These are phyloP conservation scores for Bipolaris bicolor DNA, from an alignment of 2,329 filamentous ascomycete genomes.

Conservation along the genomic window DNA sequence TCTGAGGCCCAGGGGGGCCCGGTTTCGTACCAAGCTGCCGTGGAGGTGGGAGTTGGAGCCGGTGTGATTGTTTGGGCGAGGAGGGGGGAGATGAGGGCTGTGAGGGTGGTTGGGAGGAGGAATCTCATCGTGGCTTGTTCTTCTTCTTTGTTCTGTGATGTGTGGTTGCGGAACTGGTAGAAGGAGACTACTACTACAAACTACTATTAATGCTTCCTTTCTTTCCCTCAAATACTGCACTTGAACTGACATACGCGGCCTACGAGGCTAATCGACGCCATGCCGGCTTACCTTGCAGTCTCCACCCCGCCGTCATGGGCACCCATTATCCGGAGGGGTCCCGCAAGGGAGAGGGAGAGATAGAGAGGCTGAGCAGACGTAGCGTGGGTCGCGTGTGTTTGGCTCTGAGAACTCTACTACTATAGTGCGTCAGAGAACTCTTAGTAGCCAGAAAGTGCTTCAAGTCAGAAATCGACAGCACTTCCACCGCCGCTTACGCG, in stretches of 20 bases:
- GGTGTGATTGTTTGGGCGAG: slow-evolving; percentile 19
- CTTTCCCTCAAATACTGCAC: slow-evolving; percentile 15
- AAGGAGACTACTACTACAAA: background rate
- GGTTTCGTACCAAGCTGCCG: slow-evolving; percentile 3
- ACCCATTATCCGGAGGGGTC: slow-evolving; percentile 21
- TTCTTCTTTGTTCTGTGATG: background rate
- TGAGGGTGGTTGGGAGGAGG: slow-evolving; percentile 1
- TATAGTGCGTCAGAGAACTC: no score
- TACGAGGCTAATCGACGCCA: slow-evolving; percentile 7
- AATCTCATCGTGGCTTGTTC: slow-evolving; percentile 1
- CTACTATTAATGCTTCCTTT: background rate
- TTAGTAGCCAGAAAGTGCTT: no score
- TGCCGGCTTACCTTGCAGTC: background rate
- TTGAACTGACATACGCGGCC: slow-evolving; percentile 17
- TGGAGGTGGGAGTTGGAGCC: slow-evolving; percentile 11
- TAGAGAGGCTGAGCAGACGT: background rate
- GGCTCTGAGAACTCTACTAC: no score
- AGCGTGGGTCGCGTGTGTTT: no score
- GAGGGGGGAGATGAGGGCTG: slow-evolving; percentile 9
- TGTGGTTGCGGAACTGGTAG: background rate
- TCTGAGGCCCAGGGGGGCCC: slow-evolving; percentile 31
- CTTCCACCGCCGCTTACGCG: slow-evolving; percentile 18
- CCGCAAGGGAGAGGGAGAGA: slow-evolving; percentile 5
- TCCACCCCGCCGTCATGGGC: background rate
- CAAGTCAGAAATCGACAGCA: no score